phyloP scores from a whole-genome alignment of 164 flowering plant species.

The Aristolochia fimbriata region DNA sequence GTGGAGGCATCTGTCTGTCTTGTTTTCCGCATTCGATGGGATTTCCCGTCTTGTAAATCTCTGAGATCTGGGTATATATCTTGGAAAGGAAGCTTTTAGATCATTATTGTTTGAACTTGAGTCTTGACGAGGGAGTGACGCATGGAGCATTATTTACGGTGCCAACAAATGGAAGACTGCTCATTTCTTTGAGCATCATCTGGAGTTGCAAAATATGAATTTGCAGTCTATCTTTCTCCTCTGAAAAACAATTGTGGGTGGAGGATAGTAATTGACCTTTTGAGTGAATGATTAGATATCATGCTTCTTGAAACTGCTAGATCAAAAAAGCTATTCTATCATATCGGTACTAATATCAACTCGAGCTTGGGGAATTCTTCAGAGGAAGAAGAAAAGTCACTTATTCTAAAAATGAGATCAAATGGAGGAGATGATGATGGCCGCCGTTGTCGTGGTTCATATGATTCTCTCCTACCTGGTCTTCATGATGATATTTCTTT shows the following conservation, averaged over 20 bases:
- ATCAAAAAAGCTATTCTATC: slow-evolving; percentile 6
- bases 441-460: slow-evolving; percentile 1
- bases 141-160: neutral
- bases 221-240: too few species aligned
- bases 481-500: slow-evolving; percentile 25
- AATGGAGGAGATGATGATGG: slow-evolving; percentile 4
- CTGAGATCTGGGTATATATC: too few species aligned
- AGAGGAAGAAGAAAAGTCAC: neutral
- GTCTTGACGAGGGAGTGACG: too few species aligned
- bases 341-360: neutral
- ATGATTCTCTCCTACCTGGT: slow-evolving; percentile 26
- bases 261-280: neutral
- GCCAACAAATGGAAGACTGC: neutral
- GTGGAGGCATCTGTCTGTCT: neutral
- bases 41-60: too few species aligned
- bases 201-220: slow-evolving; percentile 5
- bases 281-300: neutral
- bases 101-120: too few species aligned
- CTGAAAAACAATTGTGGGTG: too few species aligned
- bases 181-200: slow-evolving; percentile 5
- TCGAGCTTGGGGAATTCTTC: neutral
- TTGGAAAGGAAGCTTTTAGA: too few species aligned
- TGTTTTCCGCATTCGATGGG: too few species aligned
- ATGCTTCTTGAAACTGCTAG: slow-evolving; percentile 6
- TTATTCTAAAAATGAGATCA: neutral